Conservation (phyloP, 73 alveolate species). For the Diophrys sp. region DNA sequence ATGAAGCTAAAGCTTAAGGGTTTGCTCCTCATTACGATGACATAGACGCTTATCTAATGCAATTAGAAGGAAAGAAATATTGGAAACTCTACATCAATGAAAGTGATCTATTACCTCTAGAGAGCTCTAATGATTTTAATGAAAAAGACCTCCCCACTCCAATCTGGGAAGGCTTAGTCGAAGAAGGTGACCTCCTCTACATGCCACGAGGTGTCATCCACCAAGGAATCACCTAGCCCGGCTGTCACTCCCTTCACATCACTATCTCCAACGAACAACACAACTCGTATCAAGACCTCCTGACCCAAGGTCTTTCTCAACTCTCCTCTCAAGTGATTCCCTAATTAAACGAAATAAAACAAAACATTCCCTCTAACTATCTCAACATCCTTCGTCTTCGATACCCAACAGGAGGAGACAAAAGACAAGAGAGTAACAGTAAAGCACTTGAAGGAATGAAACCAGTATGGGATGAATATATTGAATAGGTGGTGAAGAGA, state of each 20-base stretch:
- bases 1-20: slow-evolving; percentile 4
- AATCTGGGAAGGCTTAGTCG: not conserved
- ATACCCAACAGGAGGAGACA: slow-evolving; percentile 6
- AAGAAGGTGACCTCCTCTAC: slow-evolving; percentile 10
- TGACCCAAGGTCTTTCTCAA: not conserved
- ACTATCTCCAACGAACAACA: slow-evolving; percentile 10
- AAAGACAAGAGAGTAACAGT: not conserved
- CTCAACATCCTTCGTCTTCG: not conserved
- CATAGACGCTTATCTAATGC: slow-evolving; percentile 13
- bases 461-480: not conserved
- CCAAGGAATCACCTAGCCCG: slow-evolving; percentile 5
- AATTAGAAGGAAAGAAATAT: slow-evolving; percentile 7
- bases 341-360: no score
- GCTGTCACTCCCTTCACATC: not conserved
- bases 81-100: slow-evolving; percentile 5
- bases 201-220: slow-evolving; percentile 9
- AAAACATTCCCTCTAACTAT: slow-evolving; percentile 4
- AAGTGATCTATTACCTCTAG: not conserved
- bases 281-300: slow-evolving; percentile 2
- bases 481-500: not conserved
- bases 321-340: not conserved
- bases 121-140: not conserved
- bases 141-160: not conserved
- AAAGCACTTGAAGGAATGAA: not conserved
- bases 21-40: slow-evolving; percentile 20